Evolutionary conservation across 169 alveolate genomes (phyloP).

Genomic region (Toxoplasma gondii): DNA sequence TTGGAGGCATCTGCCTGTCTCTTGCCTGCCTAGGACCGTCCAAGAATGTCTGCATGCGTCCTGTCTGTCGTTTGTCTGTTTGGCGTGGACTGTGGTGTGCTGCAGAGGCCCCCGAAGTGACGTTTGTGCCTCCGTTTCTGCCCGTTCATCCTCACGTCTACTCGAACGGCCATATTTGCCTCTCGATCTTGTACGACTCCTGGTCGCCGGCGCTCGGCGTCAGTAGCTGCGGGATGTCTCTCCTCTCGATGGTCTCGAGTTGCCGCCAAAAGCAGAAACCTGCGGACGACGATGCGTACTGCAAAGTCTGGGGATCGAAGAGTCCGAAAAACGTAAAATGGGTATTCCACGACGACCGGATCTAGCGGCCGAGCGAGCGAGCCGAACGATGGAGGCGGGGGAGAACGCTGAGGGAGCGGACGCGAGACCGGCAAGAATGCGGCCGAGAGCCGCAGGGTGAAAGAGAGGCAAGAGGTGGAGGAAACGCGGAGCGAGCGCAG

Average conservation of each 20-base stretch:
- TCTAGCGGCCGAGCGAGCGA: slow-evolving; percentile 24
- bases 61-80: background rate
- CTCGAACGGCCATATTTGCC: slow-evolving; percentile 94
- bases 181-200: slow-evolving; percentile 84
- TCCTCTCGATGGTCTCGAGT: slow-evolving; percentile 76
- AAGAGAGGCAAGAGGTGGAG: no score
- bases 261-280: slow-evolving; percentile 69
- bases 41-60: background rate
- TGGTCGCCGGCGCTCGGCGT: slow-evolving; percentile 80
- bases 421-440: no score
- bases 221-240: slow-evolving; percentile 67
- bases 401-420: background rate
- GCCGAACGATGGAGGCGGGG: no score
- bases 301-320: slow-evolving; percentile 65
- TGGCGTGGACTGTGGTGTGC: background rate
- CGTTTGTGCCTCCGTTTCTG: slow-evolving; percentile 64
- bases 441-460: no score
- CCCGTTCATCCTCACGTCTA: slow-evolving; percentile 96
- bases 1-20: no score
- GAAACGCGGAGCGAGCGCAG: no score
- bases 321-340: slow-evolving; percentile 75
- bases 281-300: slow-evolving; percentile 71
- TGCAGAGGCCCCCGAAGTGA: slow-evolving; percentile 67
- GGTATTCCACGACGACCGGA: slow-evolving; percentile 76
- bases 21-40: no score